Base-by-base conservation (phyloP, 345 rosid genomes). In the Corchorus capsularis region DNA sequence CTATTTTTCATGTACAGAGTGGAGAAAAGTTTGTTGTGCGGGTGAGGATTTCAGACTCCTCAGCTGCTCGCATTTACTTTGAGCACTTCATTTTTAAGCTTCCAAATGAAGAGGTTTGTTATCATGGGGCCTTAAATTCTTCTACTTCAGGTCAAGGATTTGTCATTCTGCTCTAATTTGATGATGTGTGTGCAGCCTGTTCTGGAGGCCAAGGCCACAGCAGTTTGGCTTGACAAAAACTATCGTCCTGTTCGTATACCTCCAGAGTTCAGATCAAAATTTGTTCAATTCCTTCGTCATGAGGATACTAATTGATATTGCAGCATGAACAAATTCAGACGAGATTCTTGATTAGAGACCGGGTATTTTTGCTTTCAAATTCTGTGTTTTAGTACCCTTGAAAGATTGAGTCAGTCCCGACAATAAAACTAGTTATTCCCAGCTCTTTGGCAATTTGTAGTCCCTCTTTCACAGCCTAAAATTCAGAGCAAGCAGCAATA, bases 171-270 rank as follows among this genome's bases (percentile, higher is more conserved):
- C 69, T 83, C 10, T 52, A 17, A 45, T 61, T 63, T 45, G 7
- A 69, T 69, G 52, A 2, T 45, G 17, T 69, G 4, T 61, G 71
- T 69, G 65, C 90, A 91, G 94, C 88, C 90, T 55, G 79, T 91
- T 63, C 75, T 94, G 84, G 92, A 91, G 80, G 98, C 98, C 20
- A 90, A 90, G 87, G 97, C 85, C 62, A 83, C 82, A 0, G 96
- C 82, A 53, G 94, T 90, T 62, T 93, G 97, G 97, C 94, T 95
- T 12, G 94, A 92, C 85, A 89, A 85, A 79, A 89, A 86, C 63
- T 89, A 93, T 71, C 91, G 86, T 55, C 95, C 90, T 47, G 86
- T 87, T 71, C 93, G 98, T 39, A 85, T 95, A 39, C 97, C 99
- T 50, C 63, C 90, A 41, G 84, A 81, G 39, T 65, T 91, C 65